Evolutionary conservation across 75 land plant species (phyloP).

Genomic region (Gnetum montanum): DNA sequence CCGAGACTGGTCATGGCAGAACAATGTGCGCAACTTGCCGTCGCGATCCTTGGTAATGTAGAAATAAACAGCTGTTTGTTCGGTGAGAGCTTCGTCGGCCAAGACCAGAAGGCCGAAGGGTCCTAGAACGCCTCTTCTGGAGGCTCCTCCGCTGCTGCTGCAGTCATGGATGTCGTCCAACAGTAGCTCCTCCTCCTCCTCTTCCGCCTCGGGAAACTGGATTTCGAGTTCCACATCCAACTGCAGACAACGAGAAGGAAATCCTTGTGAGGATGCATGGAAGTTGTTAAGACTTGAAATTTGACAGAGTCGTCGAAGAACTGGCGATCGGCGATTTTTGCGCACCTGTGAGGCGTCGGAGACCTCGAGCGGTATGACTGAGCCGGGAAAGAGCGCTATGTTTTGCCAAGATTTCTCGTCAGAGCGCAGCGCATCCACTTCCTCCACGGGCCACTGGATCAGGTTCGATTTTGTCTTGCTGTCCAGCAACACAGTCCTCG

Average conservation of each 20-base stretch:
- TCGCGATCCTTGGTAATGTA: slow-evolving; percentile 34
- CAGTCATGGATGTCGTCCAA: slow-evolving; percentile 20
- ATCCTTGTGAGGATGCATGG: too few relatives aligned
- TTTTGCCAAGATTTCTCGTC: slow-evolving; percentile 9
- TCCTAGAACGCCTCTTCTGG: slow-evolving; percentile 37
- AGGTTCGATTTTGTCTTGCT: slow-evolving; percentile 40
- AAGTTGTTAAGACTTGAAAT: too few relatives aligned
- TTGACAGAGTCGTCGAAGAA: too few relatives aligned
- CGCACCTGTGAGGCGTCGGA: slow-evolving; percentile 51
- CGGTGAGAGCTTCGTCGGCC: slow-evolving; percentile 39
- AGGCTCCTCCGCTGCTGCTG: slow-evolving; percentile 41
- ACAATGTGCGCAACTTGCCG: slow-evolving; percentile 35
- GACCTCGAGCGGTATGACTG: slow-evolving; percentile 37
- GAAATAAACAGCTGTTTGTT: slow-evolving; percentile 76
- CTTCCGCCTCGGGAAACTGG: slow-evolving; percentile 10
- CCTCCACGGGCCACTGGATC: slow-evolving; percentile 84
- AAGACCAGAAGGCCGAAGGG: slow-evolving; percentile 79
- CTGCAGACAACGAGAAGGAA: too few relatives aligned
- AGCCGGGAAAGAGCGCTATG: slow-evolving; percentile 28
- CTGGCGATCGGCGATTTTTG: too few relatives aligned
- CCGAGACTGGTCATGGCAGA: slow-evolving; percentile 77
- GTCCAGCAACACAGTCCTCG: slow-evolving; percentile 54
- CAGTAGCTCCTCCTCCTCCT: neutral
- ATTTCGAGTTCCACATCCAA: slow-evolving; percentile 63
- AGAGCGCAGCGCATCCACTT: slow-evolving; percentile 38